Evolutionary conservation across 2,329 filamentous ascomycete genomes (phyloP).

Genomic region (Setomelanomma holmii): DNA sequence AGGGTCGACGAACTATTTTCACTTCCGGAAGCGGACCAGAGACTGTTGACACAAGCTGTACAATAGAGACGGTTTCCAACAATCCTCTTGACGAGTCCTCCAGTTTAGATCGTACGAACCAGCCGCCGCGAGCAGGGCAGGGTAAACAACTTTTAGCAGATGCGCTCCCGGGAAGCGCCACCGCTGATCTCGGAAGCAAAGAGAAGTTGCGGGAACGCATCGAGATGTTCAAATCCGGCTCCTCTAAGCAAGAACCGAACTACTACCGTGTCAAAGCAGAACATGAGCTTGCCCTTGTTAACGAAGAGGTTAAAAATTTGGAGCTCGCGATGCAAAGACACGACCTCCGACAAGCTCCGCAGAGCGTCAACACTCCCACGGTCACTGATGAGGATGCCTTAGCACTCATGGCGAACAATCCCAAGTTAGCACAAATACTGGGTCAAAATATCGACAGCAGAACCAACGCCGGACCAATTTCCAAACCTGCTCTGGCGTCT

Average conservation of each 20-base stretch:
- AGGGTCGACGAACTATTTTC: constrained; percentile 30
- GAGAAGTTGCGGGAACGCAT: constrained; percentile 25
- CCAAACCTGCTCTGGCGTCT: neutral
- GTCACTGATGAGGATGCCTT: constrained; percentile 31
- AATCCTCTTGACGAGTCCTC: too few relatives aligned
- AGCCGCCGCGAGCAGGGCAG: too few relatives aligned
- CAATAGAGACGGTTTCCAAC: constrained; percentile 17
- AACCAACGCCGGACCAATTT: too few relatives aligned
- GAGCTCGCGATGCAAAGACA: constrained; percentile 18
- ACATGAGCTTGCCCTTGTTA: constrained; percentile 24
- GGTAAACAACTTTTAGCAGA: too few relatives aligned
- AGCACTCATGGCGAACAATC: constrained; percentile 25
- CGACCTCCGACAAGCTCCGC: constrained; percentile 11
- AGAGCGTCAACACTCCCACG: constrained; percentile 3
- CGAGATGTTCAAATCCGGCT: constrained; percentile 18
- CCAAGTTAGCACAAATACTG: constrained; percentile 33
- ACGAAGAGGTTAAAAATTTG: constrained; percentile 24
- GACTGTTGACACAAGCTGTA: constrained; percentile 30
- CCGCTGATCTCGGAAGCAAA: too few relatives aligned
- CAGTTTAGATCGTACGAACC: too few relatives aligned
- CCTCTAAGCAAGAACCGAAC: constrained; percentile 11
- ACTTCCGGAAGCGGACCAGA: constrained; percentile 29
- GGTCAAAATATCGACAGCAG: too few relatives aligned
- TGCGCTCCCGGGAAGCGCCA: too few relatives aligned
- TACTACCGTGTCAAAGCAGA: constrained; percentile 26